Evolutionary conservation across 2,329 filamentous ascomycete genomes (phyloP), one percentile per base, ranked within the genome.

Genomic region (Neurospora crassa): DNA sequence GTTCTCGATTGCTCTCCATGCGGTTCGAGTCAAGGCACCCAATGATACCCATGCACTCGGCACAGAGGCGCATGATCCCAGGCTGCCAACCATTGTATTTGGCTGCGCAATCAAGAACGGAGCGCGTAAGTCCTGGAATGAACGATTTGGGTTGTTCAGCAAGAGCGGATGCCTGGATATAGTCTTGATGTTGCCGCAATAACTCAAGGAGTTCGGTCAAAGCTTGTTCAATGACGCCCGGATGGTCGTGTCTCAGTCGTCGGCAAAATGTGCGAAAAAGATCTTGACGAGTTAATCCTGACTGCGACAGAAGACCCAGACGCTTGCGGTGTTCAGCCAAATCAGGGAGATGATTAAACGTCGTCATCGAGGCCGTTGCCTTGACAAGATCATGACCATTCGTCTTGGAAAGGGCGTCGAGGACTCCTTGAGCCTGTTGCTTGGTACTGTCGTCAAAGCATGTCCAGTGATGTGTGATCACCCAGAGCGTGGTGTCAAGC

Each of bases 21-120:
- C 92, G 89, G 77, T 97, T 97, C 1, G 95, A 91, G 79, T 99
- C 96, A 29, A 99, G 83, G 74, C 94, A 97, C 7, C 96, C 96
- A 70, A 99, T 89, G 24, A 96, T 85, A 0, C 96, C 96, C 47
- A 99, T 85, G 74, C 93, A 96, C 77, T 92, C 89, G 16, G 93
- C 91, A 73, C 92, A 93, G 2, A 96, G 84, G 20, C 88, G 84
- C 69, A 90, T 86, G 70, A 98, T 92, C 14, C 89, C 88, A 8
- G 84, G 79, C 59, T 92, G 87, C 14, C 86, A 84, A 69, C 88
- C 87, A 74, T 90, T 92, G 80, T 96, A 96, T 74, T 91, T 93
- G 70, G 94, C 89, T 68, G 91, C 91, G 69, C 92, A 94, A 81
- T 98, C 94, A 11, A 99, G 86, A 12, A 99, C 84, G 14, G 92